A percentile compares a stretch with the other conserved stretches of the same genome.
Evolutionary conservation across 768 basidiomycete species (phyloP).

Genomic region (Tulasnella calospora): DNA sequence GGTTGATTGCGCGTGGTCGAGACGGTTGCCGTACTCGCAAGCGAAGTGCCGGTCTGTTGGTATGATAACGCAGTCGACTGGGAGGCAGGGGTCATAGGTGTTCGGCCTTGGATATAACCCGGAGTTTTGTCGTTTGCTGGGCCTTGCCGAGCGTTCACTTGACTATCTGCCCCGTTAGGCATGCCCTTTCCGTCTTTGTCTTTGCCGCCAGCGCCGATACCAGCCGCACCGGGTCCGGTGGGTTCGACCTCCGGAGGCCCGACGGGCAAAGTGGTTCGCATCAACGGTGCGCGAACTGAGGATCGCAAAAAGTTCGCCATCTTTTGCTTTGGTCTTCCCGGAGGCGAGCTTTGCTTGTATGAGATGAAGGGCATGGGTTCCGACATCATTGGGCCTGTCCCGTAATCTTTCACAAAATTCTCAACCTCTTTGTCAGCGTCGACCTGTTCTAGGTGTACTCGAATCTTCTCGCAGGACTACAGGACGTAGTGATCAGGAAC

Average conservation of each 20-base stretch:
- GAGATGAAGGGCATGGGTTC: constrained; percentile 77
- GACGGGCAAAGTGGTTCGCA: constrained; percentile 35
- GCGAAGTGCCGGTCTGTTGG: constrained; percentile 3
- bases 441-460: constrained; percentile 80
- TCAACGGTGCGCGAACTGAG: constrained; percentile 37
- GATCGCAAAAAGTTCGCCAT: constrained; percentile 51
- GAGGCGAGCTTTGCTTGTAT: constrained; percentile 58
- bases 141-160: not conserved
- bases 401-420: constrained; percentile 80
- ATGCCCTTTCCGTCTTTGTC: not conserved
- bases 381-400: constrained; percentile 82
- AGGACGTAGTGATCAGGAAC: not conserved
- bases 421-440: constrained; percentile 86
- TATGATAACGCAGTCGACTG: constrained; percentile 4
- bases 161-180: not conserved
- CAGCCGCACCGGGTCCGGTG: constrained; percentile 52
- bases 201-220: constrained; percentile 54
- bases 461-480: constrained; percentile 86
- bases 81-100: not conserved
- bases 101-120: not conserved
- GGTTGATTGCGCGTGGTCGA: not conserved
- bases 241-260: constrained; percentile 44
- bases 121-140: not conserved
- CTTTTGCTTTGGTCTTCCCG: constrained; percentile 49
- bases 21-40: not conserved